phyloP scores from a whole-genome alignment of 2,329 filamentous ascomycete genomes.

The Beauveria bassiana region DNA sequence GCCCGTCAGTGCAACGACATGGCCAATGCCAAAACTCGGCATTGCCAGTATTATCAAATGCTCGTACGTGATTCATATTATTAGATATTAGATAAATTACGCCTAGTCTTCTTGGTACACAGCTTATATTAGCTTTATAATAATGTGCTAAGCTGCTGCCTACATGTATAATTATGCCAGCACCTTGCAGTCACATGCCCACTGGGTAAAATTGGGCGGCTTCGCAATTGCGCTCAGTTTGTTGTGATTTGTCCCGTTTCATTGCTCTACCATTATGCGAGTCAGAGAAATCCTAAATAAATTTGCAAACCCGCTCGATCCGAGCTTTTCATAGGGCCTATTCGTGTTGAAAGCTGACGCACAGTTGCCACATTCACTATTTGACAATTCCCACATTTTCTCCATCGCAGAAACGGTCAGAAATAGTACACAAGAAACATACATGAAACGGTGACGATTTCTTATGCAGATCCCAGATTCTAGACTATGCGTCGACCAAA shows the following conservation, averaged over 20 bases:
- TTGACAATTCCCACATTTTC: background rate
- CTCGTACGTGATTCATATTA: background rate
- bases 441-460: background rate
- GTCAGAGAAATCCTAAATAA: background rate
- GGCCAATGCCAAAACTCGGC: too few relatives aligned
- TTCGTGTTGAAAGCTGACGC: background rate
- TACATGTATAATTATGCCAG: too few relatives aligned
- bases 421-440: background rate
- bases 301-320: background rate
- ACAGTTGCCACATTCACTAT: background rate
- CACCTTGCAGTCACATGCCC: too few relatives aligned
- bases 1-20: background rate
- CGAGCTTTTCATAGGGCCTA: background rate
- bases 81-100: background rate
- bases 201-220: too few relatives aligned
- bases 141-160: too few relatives aligned
- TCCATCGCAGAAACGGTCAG: background rate
- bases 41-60: background rate
- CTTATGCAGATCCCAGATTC: background rate
- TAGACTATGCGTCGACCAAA: background rate
- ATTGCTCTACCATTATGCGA: background rate
- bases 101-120: too few relatives aligned
- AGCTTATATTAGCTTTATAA: too few relatives aligned
- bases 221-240: too few relatives aligned
- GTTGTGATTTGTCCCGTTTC: too few relatives aligned